Evolutionary conservation across 2,329 filamentous ascomycete genomes (phyloP).

Genomic region (Capronia epimyces): DNA sequence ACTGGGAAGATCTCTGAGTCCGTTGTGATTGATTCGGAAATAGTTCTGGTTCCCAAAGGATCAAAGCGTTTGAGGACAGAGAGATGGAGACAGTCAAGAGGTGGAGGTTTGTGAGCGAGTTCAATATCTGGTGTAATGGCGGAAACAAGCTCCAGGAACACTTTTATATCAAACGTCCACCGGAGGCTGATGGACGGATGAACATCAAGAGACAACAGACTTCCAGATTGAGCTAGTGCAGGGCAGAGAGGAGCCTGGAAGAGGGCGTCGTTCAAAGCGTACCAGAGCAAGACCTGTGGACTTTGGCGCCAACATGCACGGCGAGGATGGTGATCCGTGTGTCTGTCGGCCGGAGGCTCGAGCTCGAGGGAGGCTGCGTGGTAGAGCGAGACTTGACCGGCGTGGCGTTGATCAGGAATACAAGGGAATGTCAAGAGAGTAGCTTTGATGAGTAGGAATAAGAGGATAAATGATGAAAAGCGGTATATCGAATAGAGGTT

Average conservation of each 20-base stretch:
- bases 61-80: not conserved
- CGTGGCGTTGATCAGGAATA: not conserved
- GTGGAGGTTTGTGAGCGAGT: not conserved
- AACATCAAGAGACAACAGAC: constrained; percentile 15
- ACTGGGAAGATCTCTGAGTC: not conserved
- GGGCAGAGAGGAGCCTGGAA: constrained; percentile 1
- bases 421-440: not conserved
- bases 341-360: constrained; percentile 9
- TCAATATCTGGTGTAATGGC: too few relatives aligned
- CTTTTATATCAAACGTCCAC: not conserved
- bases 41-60: not conserved
- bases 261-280: constrained; percentile 5
- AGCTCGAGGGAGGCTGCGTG: constrained; percentile 9
- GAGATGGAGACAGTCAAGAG: not conserved
- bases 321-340: constrained; percentile 16
- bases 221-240: constrained; percentile 16
- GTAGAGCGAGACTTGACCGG: not conserved
- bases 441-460: constrained; percentile 4
- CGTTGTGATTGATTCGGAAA: not conserved
- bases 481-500: too few relatives aligned
- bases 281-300: constrained; percentile 17
- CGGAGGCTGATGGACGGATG: not conserved
- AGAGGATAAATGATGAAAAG: not conserved
- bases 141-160: not conserved
- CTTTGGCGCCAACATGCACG: constrained; percentile 20